Conservation (phyloP, 2,329 filamentous ascomycete genomes). For the Leptodontidium sp. region DNA sequence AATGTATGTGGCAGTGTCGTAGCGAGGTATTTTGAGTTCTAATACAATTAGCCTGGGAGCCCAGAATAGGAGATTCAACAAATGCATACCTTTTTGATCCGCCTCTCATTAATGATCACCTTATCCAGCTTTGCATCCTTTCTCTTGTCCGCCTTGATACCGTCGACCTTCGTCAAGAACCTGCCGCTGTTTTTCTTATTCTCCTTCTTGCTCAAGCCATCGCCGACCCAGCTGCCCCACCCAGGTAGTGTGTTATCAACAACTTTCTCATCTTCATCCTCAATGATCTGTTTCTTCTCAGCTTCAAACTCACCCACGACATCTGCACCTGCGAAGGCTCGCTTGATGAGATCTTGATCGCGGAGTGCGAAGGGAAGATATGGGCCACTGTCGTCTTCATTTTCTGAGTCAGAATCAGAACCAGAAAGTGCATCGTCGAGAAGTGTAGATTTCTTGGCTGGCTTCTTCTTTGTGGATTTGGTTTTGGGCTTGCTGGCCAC, state of each 20-base stretch:
- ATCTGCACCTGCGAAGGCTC: conserved; percentile 88
- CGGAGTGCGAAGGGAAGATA: conserved; percentile 65
- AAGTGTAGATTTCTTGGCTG: conserved; percentile 37
- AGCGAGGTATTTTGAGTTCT: conserved; percentile 89
- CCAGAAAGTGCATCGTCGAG: conserved; percentile 28
- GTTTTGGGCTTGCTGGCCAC: conserved; percentile 43
- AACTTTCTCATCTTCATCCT: conserved; percentile 83
- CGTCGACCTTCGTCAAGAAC: conserved; percentile 72
- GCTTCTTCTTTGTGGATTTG: conserved; percentile 33
- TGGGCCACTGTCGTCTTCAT: conserved; percentile 56
- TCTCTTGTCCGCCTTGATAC: conserved; percentile 77
- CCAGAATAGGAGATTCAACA: not conserved
- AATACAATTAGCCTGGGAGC: conserved; percentile 24
- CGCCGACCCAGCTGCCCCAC: conserved; percentile 92
- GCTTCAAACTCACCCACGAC: conserved; percentile 80
- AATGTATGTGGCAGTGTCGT: conserved; percentile 87
- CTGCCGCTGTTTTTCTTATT: conserved; percentile 68
- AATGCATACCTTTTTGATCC: conserved; percentile 77
- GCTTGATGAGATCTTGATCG: conserved; percentile 75
- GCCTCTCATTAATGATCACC: conserved; percentile 94
- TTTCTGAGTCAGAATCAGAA: conserved; percentile 43
- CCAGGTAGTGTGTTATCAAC: conserved; percentile 88
- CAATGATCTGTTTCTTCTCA: conserved; percentile 77
- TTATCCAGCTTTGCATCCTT: conserved; percentile 83
- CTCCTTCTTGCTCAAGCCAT: conserved; percentile 77